These are phyloP conservation scores for Bisporella sp. DNA, from an alignment of 2,329 filamentous ascomycete genomes.

Conservation along the genomic window DNA sequence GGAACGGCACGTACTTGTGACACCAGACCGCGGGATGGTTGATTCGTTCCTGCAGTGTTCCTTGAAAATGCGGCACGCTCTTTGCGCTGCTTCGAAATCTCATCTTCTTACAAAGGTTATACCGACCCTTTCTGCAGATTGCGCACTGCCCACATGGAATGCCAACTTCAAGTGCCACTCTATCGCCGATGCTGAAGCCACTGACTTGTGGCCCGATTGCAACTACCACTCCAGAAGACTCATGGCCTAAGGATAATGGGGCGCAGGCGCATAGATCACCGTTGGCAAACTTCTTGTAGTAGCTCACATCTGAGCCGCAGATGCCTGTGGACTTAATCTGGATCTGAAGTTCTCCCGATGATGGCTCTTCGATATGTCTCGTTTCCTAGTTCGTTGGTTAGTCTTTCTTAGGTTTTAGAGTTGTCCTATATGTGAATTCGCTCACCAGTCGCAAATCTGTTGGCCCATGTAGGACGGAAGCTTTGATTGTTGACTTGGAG, in stretches of 20 bases:
- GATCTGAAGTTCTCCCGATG: conserved; percentile 52
- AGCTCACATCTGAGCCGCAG: conserved; percentile 64
- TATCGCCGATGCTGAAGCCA: conserved; percentile 47
- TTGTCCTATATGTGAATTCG: neutral
- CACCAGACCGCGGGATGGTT: conserved; percentile 58
- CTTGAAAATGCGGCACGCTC: conserved; percentile 56
- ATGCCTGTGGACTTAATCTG: conserved; percentile 60
- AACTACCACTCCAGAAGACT: conserved; percentile 52
- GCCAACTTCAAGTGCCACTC: conserved; percentile 77
- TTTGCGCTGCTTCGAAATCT: conserved; percentile 56
- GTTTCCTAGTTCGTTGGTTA: conserved; percentile 36
- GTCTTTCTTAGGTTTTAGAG: neutral
- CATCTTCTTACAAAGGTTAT: conserved; percentile 56
- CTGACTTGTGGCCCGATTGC: conserved; percentile 45
- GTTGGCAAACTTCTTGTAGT: conserved; percentile 68
- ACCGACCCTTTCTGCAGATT: conserved; percentile 80
- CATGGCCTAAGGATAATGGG: conserved; percentile 58
- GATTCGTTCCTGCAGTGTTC: conserved; percentile 54
- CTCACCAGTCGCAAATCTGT: conserved; percentile 51
- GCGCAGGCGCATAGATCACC: conserved; percentile 60
- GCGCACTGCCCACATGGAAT: conserved; percentile 86
- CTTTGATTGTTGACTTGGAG: conserved; percentile 31
- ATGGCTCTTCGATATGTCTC: conserved; percentile 35
- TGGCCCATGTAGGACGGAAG: conserved; percentile 51
- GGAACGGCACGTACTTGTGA: conserved; percentile 41